Base-by-base conservation (phyloP, 129 eudicot genomes). In the Deinandra increscens region DNA sequence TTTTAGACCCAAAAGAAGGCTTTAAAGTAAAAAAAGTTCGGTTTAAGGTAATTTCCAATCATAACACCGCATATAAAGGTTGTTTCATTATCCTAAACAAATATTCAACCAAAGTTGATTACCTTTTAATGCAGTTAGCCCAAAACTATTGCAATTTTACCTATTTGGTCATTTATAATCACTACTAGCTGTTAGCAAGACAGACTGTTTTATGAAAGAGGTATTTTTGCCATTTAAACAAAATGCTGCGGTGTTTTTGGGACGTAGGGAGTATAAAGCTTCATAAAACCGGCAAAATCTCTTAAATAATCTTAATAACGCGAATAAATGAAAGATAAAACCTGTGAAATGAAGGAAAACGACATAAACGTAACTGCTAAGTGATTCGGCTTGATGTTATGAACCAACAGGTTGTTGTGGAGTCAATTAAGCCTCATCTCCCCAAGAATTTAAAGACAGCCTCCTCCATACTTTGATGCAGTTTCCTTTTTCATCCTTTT, bases 351-450 rank as follows among this genome's bases (percentile, higher is more conserved):
- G 61, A 49, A 38, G 22, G 8, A 18, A 60, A 23, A 8, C 8
- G 2, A 60, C 49, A 45, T 18, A 43, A 2, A 33, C 43, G 10
- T 38, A 43, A 44, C 15, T 36, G 69, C 9, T 68, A 13, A 6
- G 3, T 69, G 9, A 22, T 10, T 31, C 20, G 7, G 23, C n/a
- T 37, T 74, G 53, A 74, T 75, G 17, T 68, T 7, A 20, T 72
- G 38, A 64, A 38, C 33, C 55, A 1, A 62, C 91, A 93, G 96
- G 98, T 93, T 23, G 98, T 89, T 50, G 91, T 93, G 67, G 98
- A 92, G 81, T 88, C 98, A 22, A 83, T 86, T 67, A 92, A 84
- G 78, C 89, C 96, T 78, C 82, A 86, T 79, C 95, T 92, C 70
- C 66, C 91, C 34, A 86, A 74, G 78, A 83, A 84, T 61, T 91